Base-by-base conservation (phyloP, 2,329 filamentous ascomycete species). In the Paraphaeosphaeria sporulosa region DNA sequence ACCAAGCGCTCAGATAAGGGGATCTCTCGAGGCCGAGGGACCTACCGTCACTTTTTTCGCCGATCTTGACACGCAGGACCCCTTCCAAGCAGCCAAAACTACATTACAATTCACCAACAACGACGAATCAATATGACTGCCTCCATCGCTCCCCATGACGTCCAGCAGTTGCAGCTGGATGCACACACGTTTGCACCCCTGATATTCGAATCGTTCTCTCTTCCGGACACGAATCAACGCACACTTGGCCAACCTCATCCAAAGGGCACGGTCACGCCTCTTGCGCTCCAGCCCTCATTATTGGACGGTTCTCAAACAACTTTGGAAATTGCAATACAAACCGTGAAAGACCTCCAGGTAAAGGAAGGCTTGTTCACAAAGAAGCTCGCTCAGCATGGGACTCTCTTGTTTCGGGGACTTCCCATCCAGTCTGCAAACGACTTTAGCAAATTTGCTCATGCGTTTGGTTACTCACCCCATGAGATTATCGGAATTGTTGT, bases 401-500 rank as follows among this genome's bases (percentile, higher is more conserved):
- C 81, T 2, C 68, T 84, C 1, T 77, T 84, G 10, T 84, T 84
- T 67, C 77, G 82, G 32, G 76, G 74, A 23, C 70, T 84, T 7
- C 81, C 81, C 4, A 83, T 84, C 52, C 71, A 77, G 43, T 70
- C 73, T 56, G 82, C 81, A 1, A 61, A 78, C 4, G 81, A 83
- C 30, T 84, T 84, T 64, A 82, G 79, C 70, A 76, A 70, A 60
- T 84, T 85, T 63, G 80, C 81, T 0, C 82, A 84, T 58, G 80
- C 82, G 0, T 85, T 84, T 63, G 81, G 81, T 0, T 82, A 77
- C 61, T 71, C 64, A 1, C 81, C 82, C 1, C 82, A 84, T 55
- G 82, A 84, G 62, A 83, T 83, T 57, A 84, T 85, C 51, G 82
- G 82, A 0, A 84, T 83, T 47, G 81, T 83, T 0, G 81, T 84